Evolutionary conservation across 2,329 filamentous ascomycete species (phyloP), one percentile per base, ranked within the genome.

Genomic region (Aureobasidium lini): DNA sequence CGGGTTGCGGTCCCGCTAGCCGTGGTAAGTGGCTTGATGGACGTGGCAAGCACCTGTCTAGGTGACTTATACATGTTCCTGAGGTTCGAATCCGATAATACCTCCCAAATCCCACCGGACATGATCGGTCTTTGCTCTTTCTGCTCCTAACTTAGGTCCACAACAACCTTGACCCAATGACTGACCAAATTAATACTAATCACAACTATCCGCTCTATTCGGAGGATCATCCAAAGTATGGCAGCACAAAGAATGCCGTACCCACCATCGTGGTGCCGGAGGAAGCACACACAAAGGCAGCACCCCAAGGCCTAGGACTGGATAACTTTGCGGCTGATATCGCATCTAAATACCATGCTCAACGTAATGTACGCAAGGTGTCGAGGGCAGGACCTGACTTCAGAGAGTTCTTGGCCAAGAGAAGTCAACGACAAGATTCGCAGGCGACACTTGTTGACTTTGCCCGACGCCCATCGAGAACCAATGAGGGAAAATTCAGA

Each of bases 141-240:
- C 31, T 36, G 40, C n/a, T 31, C 31, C 29, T 32, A 16, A 44
- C 40, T 18, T 13, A n/a, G 46, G 40, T 16, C n/a, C 50, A 31
- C 9, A 1, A 42, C 15, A 29, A 36, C 32, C 52, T 46, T 46
- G 52, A 56, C 31, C 50, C 40, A 29, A 56, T 56, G 52, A 56
- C 52, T 46, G 52, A 46, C 52, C 52, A 56, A 23, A 29, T 46
- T 23, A 43, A 52, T 44, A 47, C 57, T 53, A 59, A 59, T 42
- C 15, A 34, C 48, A 44, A 23, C 32, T 53, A 59, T 44, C 57
- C 57, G 31, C 47, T 59, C 7, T 59, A 59, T 39, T 59, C 57
- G 32, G 57, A 59, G 23, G 57, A 59, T 40, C 57, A 59, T 47
- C 57, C 57, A 10, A 59, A 59, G 28, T 59, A 50, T 50, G 57